Evolutionary conservation across 192 early-diverging fungal genomes (phyloP).

Genomic region (Paraglomus occultum): DNA sequence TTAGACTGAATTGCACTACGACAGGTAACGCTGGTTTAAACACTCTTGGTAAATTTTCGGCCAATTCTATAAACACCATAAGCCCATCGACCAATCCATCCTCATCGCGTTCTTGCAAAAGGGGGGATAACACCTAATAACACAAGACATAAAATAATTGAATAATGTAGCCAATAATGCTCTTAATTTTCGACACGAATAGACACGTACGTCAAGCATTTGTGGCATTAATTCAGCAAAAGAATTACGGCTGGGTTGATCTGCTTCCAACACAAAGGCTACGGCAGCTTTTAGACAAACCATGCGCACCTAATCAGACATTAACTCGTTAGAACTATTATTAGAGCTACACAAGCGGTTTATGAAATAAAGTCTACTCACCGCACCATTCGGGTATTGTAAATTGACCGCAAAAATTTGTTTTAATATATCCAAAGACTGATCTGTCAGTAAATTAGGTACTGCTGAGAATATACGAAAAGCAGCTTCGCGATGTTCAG

Average conservation of each 20-base stretch:
- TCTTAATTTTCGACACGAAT: neutral
- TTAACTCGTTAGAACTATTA: neutral
- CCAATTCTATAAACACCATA: conserved; percentile 82
- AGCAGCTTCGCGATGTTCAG: conserved; percentile 80
- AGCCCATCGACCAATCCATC: conserved; percentile 68
- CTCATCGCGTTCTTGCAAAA: conserved; percentile 71
- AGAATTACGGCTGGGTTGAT: conserved; percentile 50
- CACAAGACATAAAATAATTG: conserved; percentile 23
- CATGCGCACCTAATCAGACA: conserved; percentile 59
- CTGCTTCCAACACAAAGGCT: conserved; percentile 72
- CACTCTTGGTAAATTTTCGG: conserved; percentile 75
- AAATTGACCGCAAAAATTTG: conserved; percentile 73
- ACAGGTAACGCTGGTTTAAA: conserved; percentile 78
- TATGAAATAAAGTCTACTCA: conserved; percentile 18
- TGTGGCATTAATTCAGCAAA: conserved; percentile 72
- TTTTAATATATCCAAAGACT: conserved; percentile 69
- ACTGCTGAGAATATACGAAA: conserved; percentile 88
- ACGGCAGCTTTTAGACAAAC: conserved; percentile 74
- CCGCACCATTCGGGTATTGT: conserved; percentile 60
- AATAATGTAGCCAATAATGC: conserved; percentile 27
- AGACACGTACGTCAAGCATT: conserved; percentile 67
- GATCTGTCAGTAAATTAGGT: conserved; percentile 71
- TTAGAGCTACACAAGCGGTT: neutral
- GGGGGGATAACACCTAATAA: conserved; percentile 61
- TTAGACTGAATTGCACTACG: conserved; percentile 72